Evolutionary conservation across 2,329 filamentous ascomycete genomes (phyloP).

Genomic region (Pseudonectria buxi): DNA sequence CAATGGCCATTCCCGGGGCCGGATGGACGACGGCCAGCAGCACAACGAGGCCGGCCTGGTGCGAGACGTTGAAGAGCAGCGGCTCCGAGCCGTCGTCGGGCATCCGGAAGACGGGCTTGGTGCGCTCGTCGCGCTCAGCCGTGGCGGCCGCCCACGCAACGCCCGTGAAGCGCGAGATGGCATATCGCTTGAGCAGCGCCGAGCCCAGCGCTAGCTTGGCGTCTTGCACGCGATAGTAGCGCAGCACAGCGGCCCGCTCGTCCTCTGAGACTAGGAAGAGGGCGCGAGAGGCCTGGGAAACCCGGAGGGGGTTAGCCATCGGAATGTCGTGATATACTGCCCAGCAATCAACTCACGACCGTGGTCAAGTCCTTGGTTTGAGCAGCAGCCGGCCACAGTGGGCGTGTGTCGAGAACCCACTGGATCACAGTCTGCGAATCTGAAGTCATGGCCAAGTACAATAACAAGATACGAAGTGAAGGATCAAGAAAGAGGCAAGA

Average conservation of each 20-base stretch:
- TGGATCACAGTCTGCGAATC: constrained; percentile 40
- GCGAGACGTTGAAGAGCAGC: constrained; percentile 67
- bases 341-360: constrained; percentile 31
- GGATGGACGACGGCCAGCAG: constrained; percentile 47
- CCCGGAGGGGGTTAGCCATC: constrained; percentile 1
- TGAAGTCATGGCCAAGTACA: background rate
- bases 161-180: constrained; percentile 50
- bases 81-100: constrained; percentile 38
- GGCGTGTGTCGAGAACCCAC: constrained; percentile 56
- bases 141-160: constrained; percentile 55
- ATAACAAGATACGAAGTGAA: background rate
- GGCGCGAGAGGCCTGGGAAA: constrained; percentile 43
- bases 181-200: constrained; percentile 65
- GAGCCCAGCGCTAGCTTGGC: constrained; percentile 70
- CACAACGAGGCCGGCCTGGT: constrained; percentile 69
- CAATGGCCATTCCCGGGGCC: constrained; percentile 43
- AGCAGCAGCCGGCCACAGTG: constrained; percentile 47
- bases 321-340: background rate
- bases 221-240: constrained; percentile 61
- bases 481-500: background rate
- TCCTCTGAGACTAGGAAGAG: constrained; percentile 44
- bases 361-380: constrained; percentile 42
- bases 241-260: constrained; percentile 52
- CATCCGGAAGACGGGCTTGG: constrained; percentile 48
- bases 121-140: constrained; percentile 48